phyloP scores from a whole-genome alignment of 805 yeast species.

The Lipomyces anomalus region DNA sequence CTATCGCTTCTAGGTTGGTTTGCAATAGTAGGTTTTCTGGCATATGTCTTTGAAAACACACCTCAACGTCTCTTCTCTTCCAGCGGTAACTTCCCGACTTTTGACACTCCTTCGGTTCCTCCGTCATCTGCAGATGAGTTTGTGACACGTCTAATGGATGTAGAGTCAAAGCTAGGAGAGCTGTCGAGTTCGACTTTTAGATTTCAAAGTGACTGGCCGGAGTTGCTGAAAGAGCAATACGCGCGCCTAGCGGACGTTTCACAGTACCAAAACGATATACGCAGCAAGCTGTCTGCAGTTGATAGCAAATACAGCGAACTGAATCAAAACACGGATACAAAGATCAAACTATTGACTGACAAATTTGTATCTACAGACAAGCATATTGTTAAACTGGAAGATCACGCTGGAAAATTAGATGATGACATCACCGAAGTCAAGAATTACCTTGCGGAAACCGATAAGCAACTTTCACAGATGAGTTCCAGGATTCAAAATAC shows the following conservation, averaged over 20 bases:
- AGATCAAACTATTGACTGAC: neutral
- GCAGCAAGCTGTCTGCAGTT: neutral
- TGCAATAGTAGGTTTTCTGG: neutral
- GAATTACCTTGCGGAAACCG: neutral
- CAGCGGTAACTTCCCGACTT: neutral
- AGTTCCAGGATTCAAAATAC: neutral
- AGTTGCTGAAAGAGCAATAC: neutral
- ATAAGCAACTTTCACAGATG: neutral
- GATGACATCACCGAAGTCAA: neutral
- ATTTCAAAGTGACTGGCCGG: slow-evolving; percentile 6
- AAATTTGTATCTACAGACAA: neutral
- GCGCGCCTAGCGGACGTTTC: neutral
- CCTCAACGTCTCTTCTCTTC: neutral
- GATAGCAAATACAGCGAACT: neutral
- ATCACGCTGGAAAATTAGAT: slow-evolving; percentile 1
- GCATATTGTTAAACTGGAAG: neutral
- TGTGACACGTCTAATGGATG: slow-evolving; percentile 6
- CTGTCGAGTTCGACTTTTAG: slow-evolving; percentile 4
- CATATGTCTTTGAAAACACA: neutral
- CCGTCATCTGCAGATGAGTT: slow-evolving; percentile 11
- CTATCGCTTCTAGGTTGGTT: neutral
- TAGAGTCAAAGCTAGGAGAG: slow-evolving; percentile 8
- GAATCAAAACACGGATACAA: neutral
- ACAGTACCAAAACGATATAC: neutral
- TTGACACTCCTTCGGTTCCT: slow-evolving; percentile 3